A percentile compares a stretch with the other conserved stretches of the same genome.
These are phyloP conservation scores for Penstemon barbatus DNA, from an alignment of 257 asterid species.

Conservation along the genomic window DNA sequence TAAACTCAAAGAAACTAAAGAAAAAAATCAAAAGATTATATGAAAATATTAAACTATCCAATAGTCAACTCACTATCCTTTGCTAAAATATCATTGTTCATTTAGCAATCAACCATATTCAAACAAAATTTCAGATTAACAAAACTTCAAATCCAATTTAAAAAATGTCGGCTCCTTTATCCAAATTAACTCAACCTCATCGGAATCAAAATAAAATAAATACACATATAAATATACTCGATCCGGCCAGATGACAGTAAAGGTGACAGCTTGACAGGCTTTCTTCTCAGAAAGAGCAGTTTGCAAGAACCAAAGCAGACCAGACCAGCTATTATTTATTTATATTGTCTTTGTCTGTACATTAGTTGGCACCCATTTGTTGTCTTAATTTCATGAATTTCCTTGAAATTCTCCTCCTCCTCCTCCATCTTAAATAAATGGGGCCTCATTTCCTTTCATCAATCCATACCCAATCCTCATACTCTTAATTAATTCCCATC, in stretches of 20 bases:
- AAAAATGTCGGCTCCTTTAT: too few relatives aligned
- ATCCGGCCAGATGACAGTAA: constrained; percentile 12
- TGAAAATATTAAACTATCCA: too few relatives aligned
- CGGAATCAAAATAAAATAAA: too few relatives aligned
- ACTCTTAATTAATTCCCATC: background rate
- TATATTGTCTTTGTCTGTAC: constrained; percentile 37
- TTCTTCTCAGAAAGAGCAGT: constrained; percentile 52
- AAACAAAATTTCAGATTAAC: too few relatives aligned
- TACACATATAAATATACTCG: constrained; percentile 15
- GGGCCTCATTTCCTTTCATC: constrained; percentile 13
- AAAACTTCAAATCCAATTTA: too few relatives aligned
- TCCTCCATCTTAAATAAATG: constrained; percentile 25
- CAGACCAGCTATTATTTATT: background rate
- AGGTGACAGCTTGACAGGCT: constrained; percentile 29
- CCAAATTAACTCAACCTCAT: too few relatives aligned
- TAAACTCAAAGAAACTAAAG: too few relatives aligned
- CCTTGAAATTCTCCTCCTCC: constrained; percentile 20
- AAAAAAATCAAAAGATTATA: too few relatives aligned
- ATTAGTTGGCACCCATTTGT: constrained; percentile 46
- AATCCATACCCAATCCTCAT: constrained; percentile 5
- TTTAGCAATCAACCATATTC: too few relatives aligned
- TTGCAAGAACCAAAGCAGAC: constrained; percentile 48
- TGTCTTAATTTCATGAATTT: background rate
- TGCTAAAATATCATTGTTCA: too few relatives aligned
- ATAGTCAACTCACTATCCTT: too few relatives aligned